These are phyloP conservation scores for Quambalaria eucalypti DNA, from an alignment of 1,284 basidiomycete species.

Conservation along the genomic window DNA sequence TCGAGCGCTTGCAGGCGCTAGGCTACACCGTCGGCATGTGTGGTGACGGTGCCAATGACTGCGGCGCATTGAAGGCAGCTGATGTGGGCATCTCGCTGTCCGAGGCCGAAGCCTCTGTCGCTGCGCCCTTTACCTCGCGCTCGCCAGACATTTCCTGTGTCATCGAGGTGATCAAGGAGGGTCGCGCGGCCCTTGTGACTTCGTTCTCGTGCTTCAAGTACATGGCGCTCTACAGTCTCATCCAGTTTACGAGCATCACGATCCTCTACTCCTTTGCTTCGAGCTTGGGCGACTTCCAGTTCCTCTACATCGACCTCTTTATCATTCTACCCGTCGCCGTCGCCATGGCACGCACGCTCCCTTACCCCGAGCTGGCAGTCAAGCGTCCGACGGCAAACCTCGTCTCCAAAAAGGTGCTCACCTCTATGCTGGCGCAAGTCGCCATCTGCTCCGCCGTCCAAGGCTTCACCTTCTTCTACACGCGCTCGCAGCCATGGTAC, in stretches of 20 bases:
- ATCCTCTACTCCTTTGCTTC: slow-evolving; percentile 92
- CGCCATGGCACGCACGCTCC: slow-evolving; percentile 84
- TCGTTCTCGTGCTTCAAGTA: slow-evolving; percentile 98
- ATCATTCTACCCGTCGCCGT: slow-evolving; percentile 95
- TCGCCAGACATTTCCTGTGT: slow-evolving; percentile 93
- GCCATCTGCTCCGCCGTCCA: slow-evolving; percentile 75
- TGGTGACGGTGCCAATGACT: slow-evolving; percentile 97
- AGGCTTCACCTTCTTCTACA: slow-evolving; percentile 80
- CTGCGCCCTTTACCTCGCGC: slow-evolving; percentile 90
- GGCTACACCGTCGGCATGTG: slow-evolving; percentile 98
- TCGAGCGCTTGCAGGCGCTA: slow-evolving; percentile 81
- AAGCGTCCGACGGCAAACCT: slow-evolving; percentile 92
- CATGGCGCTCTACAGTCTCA: slow-evolving; percentile 58
- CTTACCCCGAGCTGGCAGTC: slow-evolving; percentile 62
- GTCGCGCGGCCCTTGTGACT: slow-evolving; percentile 86
- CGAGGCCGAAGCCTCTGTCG: slow-evolving; percentile 97
- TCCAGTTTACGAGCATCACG: slow-evolving; percentile 63
- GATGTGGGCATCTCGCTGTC: slow-evolving; percentile 94
- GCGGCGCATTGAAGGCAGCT: slow-evolving; percentile 93
- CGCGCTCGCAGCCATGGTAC: slow-evolving; percentile 73
- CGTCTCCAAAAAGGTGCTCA: slow-evolving; percentile 88
- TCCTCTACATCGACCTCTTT: slow-evolving; percentile 93
- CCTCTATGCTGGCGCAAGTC: slow-evolving; percentile 88
- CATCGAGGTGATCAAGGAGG: slow-evolving; percentile 81
- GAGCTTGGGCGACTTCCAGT: slow-evolving; percentile 90